Base-by-base conservation (phyloP, 2,329 filamentous ascomycete genomes). In the Nemania sp. region DNA sequence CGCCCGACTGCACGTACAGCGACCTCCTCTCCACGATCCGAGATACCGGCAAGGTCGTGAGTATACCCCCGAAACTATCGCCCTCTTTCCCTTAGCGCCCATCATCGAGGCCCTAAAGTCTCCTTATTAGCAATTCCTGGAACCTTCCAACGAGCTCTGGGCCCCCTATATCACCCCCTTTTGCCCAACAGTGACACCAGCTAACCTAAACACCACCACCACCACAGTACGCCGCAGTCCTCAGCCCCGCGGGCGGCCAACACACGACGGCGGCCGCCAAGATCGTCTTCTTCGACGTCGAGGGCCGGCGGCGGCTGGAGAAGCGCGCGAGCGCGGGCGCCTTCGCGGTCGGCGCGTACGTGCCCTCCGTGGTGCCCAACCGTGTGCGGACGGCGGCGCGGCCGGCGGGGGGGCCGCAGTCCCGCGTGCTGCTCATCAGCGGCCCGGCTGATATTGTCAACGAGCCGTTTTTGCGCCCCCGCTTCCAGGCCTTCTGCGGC, bases 261-360 rank as follows among this genome's bases (percentile, higher is more conserved):
- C 34, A 53, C 49, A 20, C 7, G 5, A 59, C 58, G 4, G 45
- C 54, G 2, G 62, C 58, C 5, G 62, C 62, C 3, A 54, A 59
- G 52, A 47, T 62, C 43, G 49, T 57, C 21, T 62, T 62, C 55
- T 64, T 62, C 25, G 49, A 50, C 20, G 20, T 58, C 15, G 48
- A 50, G 17, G 56, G 39, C 15, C 35, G 29, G 5, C 13, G 11
- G 2, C 29, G 53, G 1, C 40, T 62, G 5, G 42, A 46, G 15
- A 5, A 4, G 1, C 20, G 12, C 12, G 21, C 15, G 4, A 5
- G 10, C 15, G 3, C 7, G 0, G 49, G 54, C 37, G 3, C 9
- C 0, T 59, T 62, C 43, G n/a, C 13, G 15, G 50, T 64, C 20
- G n/a, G 25, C 35, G 1, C 15, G 2, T 52, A 52, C n/a, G 20